Evolutionary conservation across 495 filamentous ascomycete species (phyloP).

Genomic region (Podospora australis): DNA sequence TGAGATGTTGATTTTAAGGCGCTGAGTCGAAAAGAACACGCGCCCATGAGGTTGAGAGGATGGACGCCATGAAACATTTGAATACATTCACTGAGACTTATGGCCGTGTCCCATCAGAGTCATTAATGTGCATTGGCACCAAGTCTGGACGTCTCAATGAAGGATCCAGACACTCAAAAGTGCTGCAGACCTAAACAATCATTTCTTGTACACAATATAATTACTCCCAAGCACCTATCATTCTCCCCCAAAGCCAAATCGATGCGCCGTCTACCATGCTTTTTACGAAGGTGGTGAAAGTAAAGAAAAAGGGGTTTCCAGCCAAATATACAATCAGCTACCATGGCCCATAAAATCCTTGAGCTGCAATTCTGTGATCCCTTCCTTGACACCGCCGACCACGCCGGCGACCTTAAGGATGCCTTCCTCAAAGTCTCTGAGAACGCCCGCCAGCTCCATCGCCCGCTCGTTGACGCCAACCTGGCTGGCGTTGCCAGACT

Average conservation of each 20-base stretch:
- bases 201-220: not conserved
- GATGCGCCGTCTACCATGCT: too few species aligned
- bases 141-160: too few species aligned
- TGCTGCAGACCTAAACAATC: not conserved
- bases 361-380: constrained; percentile 59
- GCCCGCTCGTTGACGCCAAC: constrained; percentile 36
- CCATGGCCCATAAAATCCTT: constrained; percentile 43
- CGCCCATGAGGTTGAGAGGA: too few species aligned
- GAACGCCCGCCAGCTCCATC: constrained; percentile 54
- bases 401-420: constrained; percentile 69
- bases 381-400: constrained; percentile 62
- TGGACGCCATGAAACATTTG: too few species aligned
- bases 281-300: too few species aligned
- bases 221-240: not conserved
- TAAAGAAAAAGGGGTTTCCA: too few species aligned
- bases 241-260: too few species aligned
- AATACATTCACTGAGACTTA: too few species aligned
- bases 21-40: too few species aligned
- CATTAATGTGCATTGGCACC: too few species aligned
- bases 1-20: too few species aligned
- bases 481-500: constrained; percentile 41
- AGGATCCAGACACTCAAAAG: not conserved
- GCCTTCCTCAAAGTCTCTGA: constrained; percentile 71
- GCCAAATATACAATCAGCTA: constrained; percentile 8
- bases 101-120: too few species aligned